Conservation (phyloP, 1,139 yeast species). For the Yamadazyma triangularis region DNA sequence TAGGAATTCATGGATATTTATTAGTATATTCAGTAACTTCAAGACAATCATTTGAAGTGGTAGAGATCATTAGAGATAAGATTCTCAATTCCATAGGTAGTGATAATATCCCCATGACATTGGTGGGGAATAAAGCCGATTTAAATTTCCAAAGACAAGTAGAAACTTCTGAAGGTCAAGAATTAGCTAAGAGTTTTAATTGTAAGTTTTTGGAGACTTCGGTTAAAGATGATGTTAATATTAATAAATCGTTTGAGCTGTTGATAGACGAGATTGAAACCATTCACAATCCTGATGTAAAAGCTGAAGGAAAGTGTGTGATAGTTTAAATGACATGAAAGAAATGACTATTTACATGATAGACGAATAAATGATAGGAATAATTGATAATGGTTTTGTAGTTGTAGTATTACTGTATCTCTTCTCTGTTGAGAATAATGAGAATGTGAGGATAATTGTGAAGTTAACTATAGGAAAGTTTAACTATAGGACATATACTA, state of each 20-base stretch:
- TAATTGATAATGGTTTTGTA: too few species aligned
- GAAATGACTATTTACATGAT: too few species aligned
- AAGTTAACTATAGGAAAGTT: too few species aligned
- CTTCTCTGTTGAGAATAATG: too few species aligned
- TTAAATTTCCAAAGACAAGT: conserved; percentile 64
- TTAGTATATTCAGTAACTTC: conserved; percentile 81
- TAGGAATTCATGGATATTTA: conserved; percentile 83
- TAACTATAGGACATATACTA: too few species aligned
- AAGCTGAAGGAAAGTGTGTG: conserved; percentile 36
- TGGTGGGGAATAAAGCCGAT: conserved; percentile 85
- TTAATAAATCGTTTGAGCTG: conserved; percentile 59
- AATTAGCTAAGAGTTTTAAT: conserved; percentile 56
- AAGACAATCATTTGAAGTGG: conserved; percentile 72
- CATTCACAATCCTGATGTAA: conserved; percentile 44
- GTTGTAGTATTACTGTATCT: too few species aligned
- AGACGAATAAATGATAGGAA: too few species aligned
- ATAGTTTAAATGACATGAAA: too few species aligned
- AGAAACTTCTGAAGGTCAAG: conserved; percentile 56
- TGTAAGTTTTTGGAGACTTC: conserved; percentile 78
- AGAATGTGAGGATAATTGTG: too few species aligned
- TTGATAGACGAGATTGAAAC: conserved; percentile 71
- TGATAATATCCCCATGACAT: conserved; percentile 70
- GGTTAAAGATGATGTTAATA: conserved; percentile 70
- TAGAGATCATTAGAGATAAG: conserved; percentile 78
- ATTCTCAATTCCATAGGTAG: conserved; percentile 73